Percentiles rank a stretch among this genome's conserved stretches.
These are phyloP conservation scores for Aegilops bicornis DNA, from an alignment of 176 grass and related monocot genomes.

Conservation along the genomic window DNA sequence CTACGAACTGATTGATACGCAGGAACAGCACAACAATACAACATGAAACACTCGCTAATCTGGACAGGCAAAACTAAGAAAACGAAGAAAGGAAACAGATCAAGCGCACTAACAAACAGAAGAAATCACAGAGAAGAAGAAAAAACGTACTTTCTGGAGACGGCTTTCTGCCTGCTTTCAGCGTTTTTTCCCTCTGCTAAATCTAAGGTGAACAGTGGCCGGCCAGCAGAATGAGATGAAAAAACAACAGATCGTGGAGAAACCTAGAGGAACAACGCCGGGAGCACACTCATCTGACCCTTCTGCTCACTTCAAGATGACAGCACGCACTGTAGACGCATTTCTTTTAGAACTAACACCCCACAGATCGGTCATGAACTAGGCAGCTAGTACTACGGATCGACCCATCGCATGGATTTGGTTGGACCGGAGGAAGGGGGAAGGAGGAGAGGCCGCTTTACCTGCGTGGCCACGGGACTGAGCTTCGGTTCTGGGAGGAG, in stretches of 20 bases:
- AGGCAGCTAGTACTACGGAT: not conserved
- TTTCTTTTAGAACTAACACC: not conserved
- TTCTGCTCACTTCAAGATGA: not conserved
- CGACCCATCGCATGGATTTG: not conserved
- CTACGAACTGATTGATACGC: not conserved
- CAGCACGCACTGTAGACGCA: not conserved
- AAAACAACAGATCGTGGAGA: not conserved
- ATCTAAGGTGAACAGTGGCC: not conserved
- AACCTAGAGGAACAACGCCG: not conserved
- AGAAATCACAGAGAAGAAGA: not conserved
- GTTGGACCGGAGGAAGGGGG: not conserved
- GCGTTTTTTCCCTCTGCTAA: not conserved
- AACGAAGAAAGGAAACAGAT: not conserved
- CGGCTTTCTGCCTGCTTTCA: not conserved
- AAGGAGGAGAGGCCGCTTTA: slow-evolving; percentile 13
- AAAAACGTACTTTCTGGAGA: not conserved
- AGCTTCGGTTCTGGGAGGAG: slow-evolving; percentile 12
- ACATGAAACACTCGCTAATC: not conserved
- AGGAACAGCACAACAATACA: not conserved
- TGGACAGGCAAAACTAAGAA: not conserved
- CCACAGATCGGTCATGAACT: not conserved
- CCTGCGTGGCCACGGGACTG: slow-evolving; percentile 15
- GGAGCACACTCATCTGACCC: not conserved
- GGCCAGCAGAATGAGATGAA: not conserved
- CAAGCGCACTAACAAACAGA: not conserved